Evolutionary conservation across 225 moss, liverwort and hornwort genomes (phyloP).

Genomic region (Physcomitrellopsis africana): DNA sequence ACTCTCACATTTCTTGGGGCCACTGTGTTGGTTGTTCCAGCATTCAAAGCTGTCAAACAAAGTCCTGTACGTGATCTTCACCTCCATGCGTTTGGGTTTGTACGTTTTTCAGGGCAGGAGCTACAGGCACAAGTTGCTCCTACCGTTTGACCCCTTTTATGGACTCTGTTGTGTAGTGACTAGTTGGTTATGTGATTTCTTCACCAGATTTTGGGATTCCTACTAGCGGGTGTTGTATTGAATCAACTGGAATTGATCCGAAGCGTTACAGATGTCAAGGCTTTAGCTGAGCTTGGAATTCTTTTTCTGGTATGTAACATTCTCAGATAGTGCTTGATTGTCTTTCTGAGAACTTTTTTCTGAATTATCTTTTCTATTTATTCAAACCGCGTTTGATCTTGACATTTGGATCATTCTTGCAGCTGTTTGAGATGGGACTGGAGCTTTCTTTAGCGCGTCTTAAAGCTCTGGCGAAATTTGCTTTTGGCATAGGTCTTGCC

Average conservation of each 20-base stretch:
- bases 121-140: background rate
- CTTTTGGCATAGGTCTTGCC: slow-evolving; percentile 94
- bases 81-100: slow-evolving; percentile 4
- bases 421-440: slow-evolving; percentile 99
- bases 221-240: slow-evolving; percentile 87
- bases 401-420: slow-evolving; percentile 26
- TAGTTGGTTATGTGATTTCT: slow-evolving; percentile 20
- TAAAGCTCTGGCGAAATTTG: slow-evolving; percentile 93
- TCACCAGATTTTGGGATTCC: slow-evolving; percentile 92
- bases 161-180: slow-evolving; percentile 15
- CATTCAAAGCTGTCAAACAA: slow-evolving; percentile 90
- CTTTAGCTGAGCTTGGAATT: slow-evolving; percentile 94
- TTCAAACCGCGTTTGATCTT: slow-evolving; percentile 5
- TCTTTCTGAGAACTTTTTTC: background rate
- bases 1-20: slow-evolving; percentile 92
- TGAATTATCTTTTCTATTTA: slow-evolving; percentile 15
- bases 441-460: slow-evolving; percentile 93
- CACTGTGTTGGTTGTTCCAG: slow-evolving; percentile 84
- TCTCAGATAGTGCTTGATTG: background rate
- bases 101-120: background rate
- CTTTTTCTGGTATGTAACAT: slow-evolving; percentile 78
- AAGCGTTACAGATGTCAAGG: slow-evolving; percentile 95
- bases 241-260: slow-evolving; percentile 92
- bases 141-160: background rate
- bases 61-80: slow-evolving; percentile 76